These are phyloP conservation scores for Trichoderma asperelloides DNA, from an alignment of 495 filamentous ascomycete species.

Conservation along the genomic window DNA sequence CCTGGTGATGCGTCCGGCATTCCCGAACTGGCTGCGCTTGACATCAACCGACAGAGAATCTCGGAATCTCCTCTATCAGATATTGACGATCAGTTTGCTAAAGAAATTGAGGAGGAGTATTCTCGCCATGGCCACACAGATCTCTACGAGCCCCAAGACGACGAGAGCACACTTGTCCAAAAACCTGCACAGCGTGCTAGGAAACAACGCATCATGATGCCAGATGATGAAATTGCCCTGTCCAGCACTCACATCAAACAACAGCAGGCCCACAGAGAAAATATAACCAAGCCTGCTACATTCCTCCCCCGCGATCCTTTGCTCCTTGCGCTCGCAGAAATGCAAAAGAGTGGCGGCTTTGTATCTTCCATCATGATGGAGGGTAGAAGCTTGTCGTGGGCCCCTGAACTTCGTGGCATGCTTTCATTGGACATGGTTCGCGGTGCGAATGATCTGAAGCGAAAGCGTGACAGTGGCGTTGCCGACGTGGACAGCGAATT, in stretches of 20 bases:
- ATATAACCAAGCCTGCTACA: conserved; percentile 66
- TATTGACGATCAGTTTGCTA: conserved; percentile 48
- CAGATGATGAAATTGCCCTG: conserved; percentile 56
- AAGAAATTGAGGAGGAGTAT: conserved; percentile 44
- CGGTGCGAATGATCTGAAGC: conserved; percentile 72
- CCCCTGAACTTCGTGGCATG: conserved; percentile 80
- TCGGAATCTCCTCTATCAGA: conserved; percentile 64
- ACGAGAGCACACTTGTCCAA: conserved; percentile 37
- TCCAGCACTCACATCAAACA: conserved; percentile 55
- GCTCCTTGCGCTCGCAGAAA: conserved; percentile 75
- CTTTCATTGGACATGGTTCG: conserved; percentile 74
- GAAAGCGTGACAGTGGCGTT: conserved; percentile 86
- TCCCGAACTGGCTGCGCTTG: conserved; percentile 29
- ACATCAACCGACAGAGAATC: conserved; percentile 44
- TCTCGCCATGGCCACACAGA: conserved; percentile 41
- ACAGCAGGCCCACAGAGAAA: conserved; percentile 68
- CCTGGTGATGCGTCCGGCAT: conserved; percentile 41
- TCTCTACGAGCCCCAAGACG: conserved; percentile 49
- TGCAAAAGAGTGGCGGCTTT: conserved; percentile 83
- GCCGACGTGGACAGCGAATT: conserved; percentile 65
- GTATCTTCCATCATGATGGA: conserved; percentile 72
- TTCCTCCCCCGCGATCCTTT: conserved; percentile 82
- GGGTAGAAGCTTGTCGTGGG: conserved; percentile 69
- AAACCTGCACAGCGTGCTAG: conserved; percentile 61
- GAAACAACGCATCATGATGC: conserved; percentile 63